Evolutionary conservation across 73 alveolate genomes (phyloP), one percentile per base, ranked within the genome.

Genomic region (Paramecium sexaurelia): DNA sequence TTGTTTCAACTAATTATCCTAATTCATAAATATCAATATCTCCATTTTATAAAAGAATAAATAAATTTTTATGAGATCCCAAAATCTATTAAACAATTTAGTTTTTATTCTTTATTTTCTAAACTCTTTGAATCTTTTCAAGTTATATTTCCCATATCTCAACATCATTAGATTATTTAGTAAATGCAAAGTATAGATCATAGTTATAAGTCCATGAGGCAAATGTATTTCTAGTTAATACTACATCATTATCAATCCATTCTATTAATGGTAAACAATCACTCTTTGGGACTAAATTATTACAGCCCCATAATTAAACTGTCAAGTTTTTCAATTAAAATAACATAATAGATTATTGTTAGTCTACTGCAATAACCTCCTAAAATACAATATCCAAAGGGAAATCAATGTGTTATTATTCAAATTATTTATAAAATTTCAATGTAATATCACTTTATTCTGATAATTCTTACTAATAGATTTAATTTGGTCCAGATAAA

Each of bases 261-360:
- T 6, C 11, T 4, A 7, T 1, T 29, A 61, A 10, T 22, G 22
- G 83, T 0, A 61, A 0, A 11, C 83, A 61, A 1, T 61, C 83
- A 61, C 43, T 15, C 43, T 29, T 61, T 10, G 43, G 43, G 1
- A 29, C 13, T 26, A 10, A 61, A 0, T 13, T 2, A 32, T 11
- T 61, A 10, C 83, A 61, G 6, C 83, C 83, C 83, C 83, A 61
- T 61, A 61, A 61, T 61, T 26, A 26, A 2, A 61, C n/a, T 26
- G 26, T 32, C 19, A 29, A 11, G 7, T 9, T 15, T 29, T 24
- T 61, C 7, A 1, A 3, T 8, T 61, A 61, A 61, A 61, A 29
- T 61, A 61, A 20, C 19, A 61, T 13, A 29, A 61, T 29, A 0
- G 83, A 19, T 26, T 8, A 3, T 13, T 26, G 39, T 9, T 61